phyloP scores from a whole-genome alignment of 1,284 basidiomycete genomes.

The Microbotryum saponariae region DNA sequence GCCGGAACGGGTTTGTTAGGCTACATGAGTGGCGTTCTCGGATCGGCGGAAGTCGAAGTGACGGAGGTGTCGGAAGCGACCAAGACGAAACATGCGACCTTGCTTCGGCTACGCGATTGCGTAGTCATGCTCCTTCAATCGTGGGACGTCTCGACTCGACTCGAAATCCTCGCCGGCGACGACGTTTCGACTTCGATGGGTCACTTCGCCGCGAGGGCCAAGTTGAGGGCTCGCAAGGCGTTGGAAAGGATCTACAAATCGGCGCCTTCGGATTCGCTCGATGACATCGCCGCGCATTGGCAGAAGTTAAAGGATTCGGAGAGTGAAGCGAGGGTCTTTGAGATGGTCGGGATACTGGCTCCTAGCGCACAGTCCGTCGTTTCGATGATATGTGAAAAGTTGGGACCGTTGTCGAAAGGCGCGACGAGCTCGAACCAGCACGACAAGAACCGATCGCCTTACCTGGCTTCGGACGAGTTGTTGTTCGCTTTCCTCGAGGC shows the following conservation, averaged over 20 bases:
- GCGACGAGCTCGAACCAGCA: slow-evolving; percentile 28
- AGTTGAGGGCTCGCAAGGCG: slow-evolving; percentile 62
- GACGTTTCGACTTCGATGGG: slow-evolving; percentile 53
- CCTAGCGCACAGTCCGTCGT: slow-evolving; percentile 81
- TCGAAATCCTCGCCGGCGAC: slow-evolving; percentile 39
- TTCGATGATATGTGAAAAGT: slow-evolving; percentile 74
- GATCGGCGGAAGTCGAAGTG: slow-evolving; percentile 37
- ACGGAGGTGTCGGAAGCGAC: slow-evolving; percentile 16
- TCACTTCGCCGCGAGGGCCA: slow-evolving; percentile 55
- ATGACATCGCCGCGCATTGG: slow-evolving; percentile 74
- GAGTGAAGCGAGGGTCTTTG: slow-evolving; percentile 51
- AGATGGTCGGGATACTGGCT: slow-evolving; percentile 73
- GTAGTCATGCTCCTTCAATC: slow-evolving; percentile 33
- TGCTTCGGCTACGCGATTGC: slow-evolving; percentile 18
- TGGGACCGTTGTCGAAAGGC: slow-evolving; percentile 9
- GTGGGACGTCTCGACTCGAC: slow-evolving; percentile 31
- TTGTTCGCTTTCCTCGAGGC: slow-evolving; percentile 80
- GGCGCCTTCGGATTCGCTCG: slow-evolving; percentile 70
- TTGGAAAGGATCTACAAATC: slow-evolving; percentile 79
- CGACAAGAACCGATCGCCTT: slow-evolving; percentile 17
- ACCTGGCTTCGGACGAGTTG: slow-evolving; percentile 3
- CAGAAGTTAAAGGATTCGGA: slow-evolving; percentile 23
- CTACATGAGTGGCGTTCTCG: slow-evolving; percentile 44
- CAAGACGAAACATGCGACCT: slow-evolving; percentile 20
- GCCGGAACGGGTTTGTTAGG: slow-evolving; percentile 45